Conservation (phyloP, 2,329 filamentous ascomycete genomes). For the Sphaerulina vaccinii region DNA sequence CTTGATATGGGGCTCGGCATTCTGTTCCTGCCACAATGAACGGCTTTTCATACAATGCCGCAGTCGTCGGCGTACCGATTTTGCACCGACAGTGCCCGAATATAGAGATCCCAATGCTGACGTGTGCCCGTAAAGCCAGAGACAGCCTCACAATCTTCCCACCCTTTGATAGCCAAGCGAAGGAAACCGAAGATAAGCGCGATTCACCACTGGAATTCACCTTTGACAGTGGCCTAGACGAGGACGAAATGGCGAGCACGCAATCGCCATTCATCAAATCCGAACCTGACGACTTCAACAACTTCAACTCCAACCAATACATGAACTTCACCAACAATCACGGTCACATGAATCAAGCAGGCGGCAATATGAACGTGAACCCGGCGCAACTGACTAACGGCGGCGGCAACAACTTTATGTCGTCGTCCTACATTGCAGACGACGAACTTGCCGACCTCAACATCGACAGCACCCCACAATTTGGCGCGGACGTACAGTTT, state of each 20-base stretch:
- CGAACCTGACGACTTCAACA: conserved; percentile 60
- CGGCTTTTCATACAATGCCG: conserved; percentile 1
- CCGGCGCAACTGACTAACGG: conserved; percentile 80
- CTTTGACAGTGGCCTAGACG: conserved; percentile 33
- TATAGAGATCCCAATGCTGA: conserved; percentile 17
- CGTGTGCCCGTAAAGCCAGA: conserved; percentile 20
- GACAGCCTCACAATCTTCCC: conserved; percentile 36
- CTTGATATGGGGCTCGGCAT: not conserved
- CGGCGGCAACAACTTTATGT: conserved; percentile 38
- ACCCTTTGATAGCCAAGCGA: conserved; percentile 34
- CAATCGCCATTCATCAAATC: conserved; percentile 64
- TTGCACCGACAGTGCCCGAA: conserved; percentile 13
- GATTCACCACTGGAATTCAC: conserved; percentile 38
- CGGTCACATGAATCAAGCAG: conserved; percentile 30
- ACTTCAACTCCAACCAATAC: conserved; percentile 50
- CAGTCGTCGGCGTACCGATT: conserved; percentile 2
- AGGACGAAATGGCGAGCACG: conserved; percentile 52
- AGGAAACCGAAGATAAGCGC: conserved; percentile 32
- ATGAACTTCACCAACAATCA: conserved; percentile 33
- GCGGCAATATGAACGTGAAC: conserved; percentile 65
- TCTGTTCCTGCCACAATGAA: not conserved
- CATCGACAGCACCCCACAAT: conserved; percentile 37
- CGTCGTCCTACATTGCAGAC: conserved; percentile 78
- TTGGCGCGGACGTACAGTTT: conserved; percentile 38
- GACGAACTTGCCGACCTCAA: conserved; percentile 81